Base-by-base conservation (phyloP, 2,329 filamentous ascomycete genomes). In the Pseudocercospora macadamiae region DNA sequence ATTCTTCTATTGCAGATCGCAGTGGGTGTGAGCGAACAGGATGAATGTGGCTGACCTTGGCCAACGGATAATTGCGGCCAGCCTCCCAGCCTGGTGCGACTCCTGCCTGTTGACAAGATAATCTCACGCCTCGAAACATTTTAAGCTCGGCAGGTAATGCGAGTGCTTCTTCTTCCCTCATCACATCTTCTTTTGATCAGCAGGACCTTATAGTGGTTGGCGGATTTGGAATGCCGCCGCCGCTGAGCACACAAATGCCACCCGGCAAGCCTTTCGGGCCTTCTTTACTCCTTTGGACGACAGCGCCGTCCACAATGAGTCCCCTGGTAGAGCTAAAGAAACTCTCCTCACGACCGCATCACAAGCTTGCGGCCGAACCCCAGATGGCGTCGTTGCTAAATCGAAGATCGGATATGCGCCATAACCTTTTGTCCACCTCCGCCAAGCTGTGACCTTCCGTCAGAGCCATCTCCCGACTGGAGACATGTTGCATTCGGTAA, bases 391-490 rank as follows among this genome's bases (percentile, higher is more conserved):
- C n/a, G 16, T 19, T 47, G 42, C 42, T n/a, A 26, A 26, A 45
- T 45, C 42, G 42, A 14, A 45, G 42, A 45, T 45, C 42, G 42
- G 28, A 21, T 25, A 45, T 21, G 42, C 42, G 42, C 21, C 42
- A 45, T 2, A 25, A 21, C 9, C 42, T n/a, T n/a, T 25, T 45
- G 42, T 21, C 21, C 18, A 32, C 28, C 6, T 12, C 28, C 28
- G 28, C 28, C 28, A 32, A 32, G 28, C 6, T 7, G n/a, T 42
- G n/a, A 16, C 9, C 16, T n/a, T 19, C 16, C 21, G 16, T 23
- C 7, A 23, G 16, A 44, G 16, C 39, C 39, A 23, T 21, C n/a
- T 37, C 34, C 34, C 34, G 19, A 8, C 6, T 12, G 16, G 19
- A 23, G 12, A 32, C 21, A 19, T 21, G 16, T 25, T 19, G 9